phyloP scores from a whole-genome alignment of 2,329 filamentous ascomycete species.

The Zymoseptoria brevis region DNA sequence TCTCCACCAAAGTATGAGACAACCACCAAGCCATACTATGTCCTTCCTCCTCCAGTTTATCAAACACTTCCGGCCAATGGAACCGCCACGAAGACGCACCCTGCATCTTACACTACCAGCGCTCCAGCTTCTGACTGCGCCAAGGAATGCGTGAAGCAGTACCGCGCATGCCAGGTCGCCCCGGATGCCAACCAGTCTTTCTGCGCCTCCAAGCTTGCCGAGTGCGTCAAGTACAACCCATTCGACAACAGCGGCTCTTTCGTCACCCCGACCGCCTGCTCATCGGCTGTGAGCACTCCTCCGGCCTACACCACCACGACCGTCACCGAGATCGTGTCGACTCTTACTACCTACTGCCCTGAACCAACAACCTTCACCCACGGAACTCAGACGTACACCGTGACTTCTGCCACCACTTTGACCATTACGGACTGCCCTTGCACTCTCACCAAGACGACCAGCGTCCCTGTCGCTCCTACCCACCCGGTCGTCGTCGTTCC shows the following conservation, averaged over 20 bases:
- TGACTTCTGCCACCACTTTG: conserved; percentile 42
- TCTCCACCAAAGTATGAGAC: neutral
- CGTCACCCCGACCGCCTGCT: neutral
- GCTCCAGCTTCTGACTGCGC: neutral
- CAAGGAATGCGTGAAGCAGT: neutral
- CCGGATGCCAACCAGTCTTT: conserved; percentile 6
- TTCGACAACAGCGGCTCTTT: neutral
- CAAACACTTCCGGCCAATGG: neutral
- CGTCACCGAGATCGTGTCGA: conserved; percentile 56
- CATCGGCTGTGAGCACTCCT: neutral
- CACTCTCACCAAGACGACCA: conserved; percentile 9
- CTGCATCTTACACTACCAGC: neutral
- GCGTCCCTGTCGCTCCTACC: neutral
- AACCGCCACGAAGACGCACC: neutral
- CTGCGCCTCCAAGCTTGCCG: conserved; percentile 3
- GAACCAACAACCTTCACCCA: conserved; percentile 55
- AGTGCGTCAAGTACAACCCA: neutral
- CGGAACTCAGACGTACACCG: conserved; percentile 59
- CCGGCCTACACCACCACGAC: neutral
- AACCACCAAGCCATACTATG: neutral
- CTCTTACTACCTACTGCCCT: conserved; percentile 65
- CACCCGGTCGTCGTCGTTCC: neutral
- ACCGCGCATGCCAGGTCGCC: neutral
- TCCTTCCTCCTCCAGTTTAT: neutral
- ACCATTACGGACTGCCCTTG: conserved; percentile 18